Base-by-base conservation (phyloP, 495 filamentous ascomycete genomes). In the Daldinia childiae region DNA sequence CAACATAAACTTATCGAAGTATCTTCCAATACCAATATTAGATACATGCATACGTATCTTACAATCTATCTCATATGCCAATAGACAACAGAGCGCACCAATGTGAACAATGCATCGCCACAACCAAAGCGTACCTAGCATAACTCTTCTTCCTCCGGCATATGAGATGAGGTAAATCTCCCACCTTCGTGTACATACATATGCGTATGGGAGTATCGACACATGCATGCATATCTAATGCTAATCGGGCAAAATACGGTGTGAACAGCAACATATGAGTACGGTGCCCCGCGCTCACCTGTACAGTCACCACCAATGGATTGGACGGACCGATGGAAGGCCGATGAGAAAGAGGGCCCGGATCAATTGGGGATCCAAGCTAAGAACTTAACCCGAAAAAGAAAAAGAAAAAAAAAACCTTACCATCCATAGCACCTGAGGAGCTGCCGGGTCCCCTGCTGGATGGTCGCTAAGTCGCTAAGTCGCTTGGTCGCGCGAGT, bases 221-320 rank as follows among this genome's bases (percentile, higher is more conserved):
- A 54, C 51, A 57, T 57, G 29, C 30, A 57, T 52, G 24, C 21
- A 52, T 32, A 27, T 36, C 54, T 30, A 30, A 36, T 61, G 58
- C 27, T 36, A 66, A 62, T 62, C 45, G 57, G 65, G 62, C 62
- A 73, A 73, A 73, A 73, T 73, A 69, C 70, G 29, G 70, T 73
- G 34, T 36, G 58, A 67, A 66, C 39, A 62, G 32, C 32, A 19
- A n/a, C 0, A 11, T 41, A 15, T 19, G 11, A 19, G 39, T 56
- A 73, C 65, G 39, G 65, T 68, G 70, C 70, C 70, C 70, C 65
- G 61, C 69, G 69, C 45, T 68, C 57, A 30, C 48, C 43, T 62
- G 27, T 30, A 15, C 39, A 48, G 43, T 48, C 11, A 24, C 41
- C 41, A 38, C 29, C 17, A 41, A 38, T 69, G 62, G 51, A 62